A percentile compares a stretch with the other conserved stretches of the same genome.
Evolutionary conservation across 345 rosid genomes (phyloP).

Genomic region (Rubroshorea leprosula): DNA sequence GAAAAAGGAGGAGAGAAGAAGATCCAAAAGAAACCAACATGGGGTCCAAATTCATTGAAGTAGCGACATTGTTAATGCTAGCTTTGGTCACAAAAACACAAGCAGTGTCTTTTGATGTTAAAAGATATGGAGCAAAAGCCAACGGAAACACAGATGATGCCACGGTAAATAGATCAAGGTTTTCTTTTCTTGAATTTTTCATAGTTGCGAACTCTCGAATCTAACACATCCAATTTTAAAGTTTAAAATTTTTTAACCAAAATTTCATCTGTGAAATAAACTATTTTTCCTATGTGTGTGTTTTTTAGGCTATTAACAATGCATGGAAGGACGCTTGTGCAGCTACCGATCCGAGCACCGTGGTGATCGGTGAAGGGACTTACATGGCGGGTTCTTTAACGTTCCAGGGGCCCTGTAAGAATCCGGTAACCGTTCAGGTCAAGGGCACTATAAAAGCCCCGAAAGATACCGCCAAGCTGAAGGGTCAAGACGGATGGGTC

Average conservation of each 20-base stretch:
- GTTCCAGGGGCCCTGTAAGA: slow-evolving; percentile 46
- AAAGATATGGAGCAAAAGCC: slow-evolving; percentile 29
- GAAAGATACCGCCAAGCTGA: not conserved
- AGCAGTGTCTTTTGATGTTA: slow-evolving; percentile 21
- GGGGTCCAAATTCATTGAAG: not conserved
- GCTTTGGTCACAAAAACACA: not conserved
- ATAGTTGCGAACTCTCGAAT: not conserved
- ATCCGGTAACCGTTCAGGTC: slow-evolving; percentile 24
- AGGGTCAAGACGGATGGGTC: slow-evolving; percentile 32
- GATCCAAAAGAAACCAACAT: not conserved
- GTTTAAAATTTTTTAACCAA: not conserved
- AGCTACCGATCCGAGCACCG: slow-evolving; percentile 16
- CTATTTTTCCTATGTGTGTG: not conserved
- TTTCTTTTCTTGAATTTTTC: too few species aligned
- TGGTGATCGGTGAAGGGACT: slow-evolving; percentile 34
- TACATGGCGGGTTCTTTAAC: slow-evolving; percentile 25
- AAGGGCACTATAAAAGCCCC: slow-evolving; percentile 42
- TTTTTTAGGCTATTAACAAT: slow-evolving; percentile 27
- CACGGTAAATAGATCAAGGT: slow-evolving; percentile 16
- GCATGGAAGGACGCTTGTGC: slow-evolving; percentile 37
- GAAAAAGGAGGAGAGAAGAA: not conserved
- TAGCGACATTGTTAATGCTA: not conserved
- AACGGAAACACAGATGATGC: slow-evolving; percentile 35
- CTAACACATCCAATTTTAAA: not conserved
- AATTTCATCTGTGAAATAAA: too few species aligned